Evolutionary conservation across 371 early-diverging fungal species (phyloP).

Genomic region (Cokeromyces recurvatus): DNA sequence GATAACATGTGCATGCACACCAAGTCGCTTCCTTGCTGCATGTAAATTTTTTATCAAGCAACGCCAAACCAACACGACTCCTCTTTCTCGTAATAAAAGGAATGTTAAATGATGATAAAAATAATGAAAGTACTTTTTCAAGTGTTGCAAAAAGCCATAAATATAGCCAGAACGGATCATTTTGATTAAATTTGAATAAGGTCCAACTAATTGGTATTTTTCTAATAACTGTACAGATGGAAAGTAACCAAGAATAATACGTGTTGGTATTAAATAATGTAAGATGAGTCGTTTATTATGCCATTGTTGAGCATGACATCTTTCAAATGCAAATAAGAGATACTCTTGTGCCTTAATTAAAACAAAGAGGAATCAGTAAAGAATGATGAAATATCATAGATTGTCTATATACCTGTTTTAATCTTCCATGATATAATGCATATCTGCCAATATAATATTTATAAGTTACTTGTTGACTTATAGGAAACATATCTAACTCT

Average conservation of each 20-base stretch:
- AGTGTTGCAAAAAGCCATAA: constrained; percentile 18
- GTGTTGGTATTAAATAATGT: constrained; percentile 47
- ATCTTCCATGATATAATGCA: constrained; percentile 35
- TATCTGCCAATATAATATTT: constrained; percentile 56
- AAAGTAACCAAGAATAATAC: constrained; percentile 46
- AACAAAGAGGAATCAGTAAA: not conserved
- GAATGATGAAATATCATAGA: not conserved
- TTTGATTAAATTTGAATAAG: constrained; percentile 15
- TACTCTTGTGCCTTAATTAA: constrained; percentile 37
- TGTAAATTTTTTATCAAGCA: constrained; percentile 27
- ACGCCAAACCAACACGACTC: constrained; percentile 36
- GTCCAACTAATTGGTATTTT: constrained; percentile 28
- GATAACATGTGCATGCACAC: too few relatives aligned
- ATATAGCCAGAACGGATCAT: constrained; percentile 29
- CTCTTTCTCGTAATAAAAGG: constrained; percentile 31
- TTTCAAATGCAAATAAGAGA: constrained; percentile 46
- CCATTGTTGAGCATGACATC: constrained; percentile 26
- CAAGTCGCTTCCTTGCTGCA: too few relatives aligned
- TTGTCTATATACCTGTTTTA: constrained; percentile 22
- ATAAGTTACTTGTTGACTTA: constrained; percentile 53
- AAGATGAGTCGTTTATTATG: constrained; percentile 40
- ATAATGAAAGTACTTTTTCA: constrained; percentile 27
- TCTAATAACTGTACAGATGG: constrained; percentile 30
- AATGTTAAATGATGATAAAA: constrained; percentile 27
- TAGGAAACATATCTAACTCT: constrained; percentile 35